Conservation (phyloP, 2,329 filamentous ascomycete species). For the Seiridium cupressi region DNA sequence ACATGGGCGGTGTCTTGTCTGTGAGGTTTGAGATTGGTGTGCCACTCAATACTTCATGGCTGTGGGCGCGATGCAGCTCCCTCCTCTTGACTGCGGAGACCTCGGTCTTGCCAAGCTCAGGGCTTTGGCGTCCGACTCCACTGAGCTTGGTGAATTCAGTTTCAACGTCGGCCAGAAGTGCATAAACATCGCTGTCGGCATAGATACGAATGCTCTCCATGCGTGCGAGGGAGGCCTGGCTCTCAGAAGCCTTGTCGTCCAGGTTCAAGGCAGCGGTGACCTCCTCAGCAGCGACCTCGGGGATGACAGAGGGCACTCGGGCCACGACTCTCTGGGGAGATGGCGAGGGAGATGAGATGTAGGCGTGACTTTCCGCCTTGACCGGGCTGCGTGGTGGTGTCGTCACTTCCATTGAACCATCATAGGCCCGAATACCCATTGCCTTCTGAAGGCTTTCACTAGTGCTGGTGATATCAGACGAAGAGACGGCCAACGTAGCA, state of each 20-base stretch:
- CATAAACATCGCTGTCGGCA: conserved; percentile 65
- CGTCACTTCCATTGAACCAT: conserved; percentile 41
- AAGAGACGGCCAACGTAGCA: conserved; percentile 44
- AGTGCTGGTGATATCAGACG: conserved; percentile 26
- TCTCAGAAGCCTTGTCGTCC: conserved; percentile 19
- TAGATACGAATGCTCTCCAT: conserved; percentile 68
- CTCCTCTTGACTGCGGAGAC: conserved; percentile 34
- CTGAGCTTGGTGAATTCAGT: conserved; percentile 52
- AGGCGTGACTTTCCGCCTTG: conserved; percentile 34
- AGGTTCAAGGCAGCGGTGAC: conserved; percentile 32
- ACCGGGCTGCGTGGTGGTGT: conserved; percentile 61
- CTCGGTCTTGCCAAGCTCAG: conserved; percentile 15
- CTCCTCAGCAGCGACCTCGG: conserved; percentile 49
- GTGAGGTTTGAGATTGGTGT: conserved; percentile 14
- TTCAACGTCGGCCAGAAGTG: conserved; percentile 66
- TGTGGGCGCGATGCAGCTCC: conserved; percentile 46
- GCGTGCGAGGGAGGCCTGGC: conserved; percentile 24
- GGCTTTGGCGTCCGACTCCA: conserved; percentile 25
- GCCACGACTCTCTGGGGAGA: conserved; percentile 51
- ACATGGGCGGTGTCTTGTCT: conserved; percentile 26
- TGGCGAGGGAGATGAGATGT: conserved; percentile 35
- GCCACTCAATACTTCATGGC: conserved; percentile 49
- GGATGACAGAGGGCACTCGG: conserved; percentile 55
- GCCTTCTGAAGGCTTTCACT: conserved; percentile 41
- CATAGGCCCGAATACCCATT: conserved; percentile 36